These are phyloP conservation scores for Centaurea solstitialis DNA, from an alignment of 129 eudicot species.

Conservation along the genomic window DNA sequence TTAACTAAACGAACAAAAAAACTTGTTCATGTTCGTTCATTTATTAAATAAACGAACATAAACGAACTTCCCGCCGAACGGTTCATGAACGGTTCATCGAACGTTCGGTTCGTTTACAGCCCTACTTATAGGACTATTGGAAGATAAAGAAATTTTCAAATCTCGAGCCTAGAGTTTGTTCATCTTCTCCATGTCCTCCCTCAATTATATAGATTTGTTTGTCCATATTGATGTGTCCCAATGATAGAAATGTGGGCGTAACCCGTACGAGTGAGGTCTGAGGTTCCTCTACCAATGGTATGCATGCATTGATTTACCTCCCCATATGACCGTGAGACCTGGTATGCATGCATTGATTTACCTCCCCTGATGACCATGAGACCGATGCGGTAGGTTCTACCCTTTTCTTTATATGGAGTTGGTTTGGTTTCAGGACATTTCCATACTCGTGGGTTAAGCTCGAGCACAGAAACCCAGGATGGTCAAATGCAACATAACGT, in stretches of 20 bases:
- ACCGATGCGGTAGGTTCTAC: background rate
- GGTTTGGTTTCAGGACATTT: constrained; percentile 11
- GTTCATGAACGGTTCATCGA: too few relatives aligned
- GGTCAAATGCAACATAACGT: background rate
- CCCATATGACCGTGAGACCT: too few relatives aligned
- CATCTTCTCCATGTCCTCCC: background rate
- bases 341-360: too few relatives aligned
- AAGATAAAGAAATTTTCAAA: background rate
- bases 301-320: too few relatives aligned
- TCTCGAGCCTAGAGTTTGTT: background rate
- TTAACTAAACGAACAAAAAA: too few relatives aligned
- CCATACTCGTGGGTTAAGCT: background rate
- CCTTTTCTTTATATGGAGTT: background rate
- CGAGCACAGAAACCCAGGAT: constrained; percentile 5
- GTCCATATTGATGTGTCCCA: background rate
- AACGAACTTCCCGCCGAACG: too few relatives aligned
- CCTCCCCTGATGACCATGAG: too few relatives aligned
- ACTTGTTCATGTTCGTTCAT: too few relatives aligned
- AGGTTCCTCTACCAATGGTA: too few relatives aligned
- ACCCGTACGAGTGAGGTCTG: too few relatives aligned
- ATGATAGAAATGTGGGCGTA: background rate
- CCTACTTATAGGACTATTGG: background rate
- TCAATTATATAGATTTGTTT: background rate
- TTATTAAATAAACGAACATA: too few relatives aligned
- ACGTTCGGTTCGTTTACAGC: too few relatives aligned